phyloP scores from a whole-genome alignment of 345 rosid species.

The Eucalyptus regnans region DNA sequence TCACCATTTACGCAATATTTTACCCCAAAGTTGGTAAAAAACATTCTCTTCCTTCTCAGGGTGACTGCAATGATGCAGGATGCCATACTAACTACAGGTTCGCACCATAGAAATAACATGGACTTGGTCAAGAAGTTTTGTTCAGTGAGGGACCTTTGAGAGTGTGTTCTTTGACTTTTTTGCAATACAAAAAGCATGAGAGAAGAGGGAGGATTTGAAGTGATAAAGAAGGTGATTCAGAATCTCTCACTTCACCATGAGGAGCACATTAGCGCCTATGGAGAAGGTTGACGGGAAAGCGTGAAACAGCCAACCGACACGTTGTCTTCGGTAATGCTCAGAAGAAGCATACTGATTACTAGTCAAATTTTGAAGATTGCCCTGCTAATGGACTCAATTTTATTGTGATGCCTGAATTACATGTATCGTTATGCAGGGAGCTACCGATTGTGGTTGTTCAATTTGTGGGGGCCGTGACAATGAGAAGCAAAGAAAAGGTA shows the following conservation, averaged over 20 bases:
- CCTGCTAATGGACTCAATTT: neutral
- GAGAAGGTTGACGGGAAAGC: constrained; percentile 88
- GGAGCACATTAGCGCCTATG: constrained; percentile 83
- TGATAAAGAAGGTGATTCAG: constrained; percentile 76
- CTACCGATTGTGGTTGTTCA: constrained; percentile 87
- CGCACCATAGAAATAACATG: neutral
- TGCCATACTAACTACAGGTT: constrained; percentile 84
- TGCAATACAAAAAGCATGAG: constrained; percentile 84
- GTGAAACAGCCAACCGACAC: constrained; percentile 68
- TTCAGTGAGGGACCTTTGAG: neutral
- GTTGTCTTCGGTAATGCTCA: constrained; percentile 61
- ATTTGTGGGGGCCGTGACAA: constrained; percentile 87
- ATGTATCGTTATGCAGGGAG: constrained; percentile 33
- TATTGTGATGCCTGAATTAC: neutral
- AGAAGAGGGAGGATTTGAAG: constrained; percentile 76
- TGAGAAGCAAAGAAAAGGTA: constrained; percentile 83
- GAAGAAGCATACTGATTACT: neutral
- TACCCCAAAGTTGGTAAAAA: neutral
- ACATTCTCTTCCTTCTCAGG: constrained; percentile 13
- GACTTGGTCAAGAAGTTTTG: neutral
- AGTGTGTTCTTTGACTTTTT: neutral
- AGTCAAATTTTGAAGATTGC: neutral
- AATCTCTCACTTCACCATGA: constrained; percentile 74
- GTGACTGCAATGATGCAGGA: constrained; percentile 95
- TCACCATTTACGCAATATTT: neutral